Base-by-base conservation (phyloP, 495 filamentous ascomycete genomes). In the Hyaloscypha finlandica region DNA sequence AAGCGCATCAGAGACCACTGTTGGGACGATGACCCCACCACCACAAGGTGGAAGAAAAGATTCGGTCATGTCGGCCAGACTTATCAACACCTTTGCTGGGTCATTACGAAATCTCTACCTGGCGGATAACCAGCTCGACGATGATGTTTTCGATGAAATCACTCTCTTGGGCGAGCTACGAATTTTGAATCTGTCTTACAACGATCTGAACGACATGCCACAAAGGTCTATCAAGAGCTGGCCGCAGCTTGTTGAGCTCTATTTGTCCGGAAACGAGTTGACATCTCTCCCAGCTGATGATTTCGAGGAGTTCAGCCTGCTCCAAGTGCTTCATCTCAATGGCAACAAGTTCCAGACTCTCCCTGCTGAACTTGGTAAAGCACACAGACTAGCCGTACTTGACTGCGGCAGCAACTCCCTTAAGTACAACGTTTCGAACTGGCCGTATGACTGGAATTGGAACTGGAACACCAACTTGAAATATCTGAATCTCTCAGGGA, bases 391-490 rank as follows among this genome's bases (percentile, higher is more conserved):
- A 31, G 83, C 94, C 9, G 89, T 97, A 29, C 81, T 99, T 48
- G 95, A 99, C 78, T 94, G 95, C 68, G 94, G 94, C 61, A 97
- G 91, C 81, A 99, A 99, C 72, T 85, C 84, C n/a, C 83, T 99
- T 55, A 99, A 97, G 76, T 99, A 99, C 81, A 99, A 99, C 74
- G 94, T 99, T 39, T 95, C 93, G 31, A 99, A 99, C 74, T 97
- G 96, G 85, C 95, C 96, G 1, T 99, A 99, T 73, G 95, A 99
- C 75, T 99, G 95, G 95, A 99, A 99, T 72, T 99, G 95, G 95
- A 98, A 97, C 75, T 92, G 94, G 85, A 99, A 98, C 68, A 89
- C 90, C 45, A 94, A 96, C 67, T 81, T 99, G 64, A 91, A 93
- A 67, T 98, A 96, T 72, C 88, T 99, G 66, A 99, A 97, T 72